Evolutionary conservation across 2,329 filamentous ascomycete genomes (phyloP), one percentile per base, ranked within the genome.

Genomic region (Hypoxylon sp.): DNA sequence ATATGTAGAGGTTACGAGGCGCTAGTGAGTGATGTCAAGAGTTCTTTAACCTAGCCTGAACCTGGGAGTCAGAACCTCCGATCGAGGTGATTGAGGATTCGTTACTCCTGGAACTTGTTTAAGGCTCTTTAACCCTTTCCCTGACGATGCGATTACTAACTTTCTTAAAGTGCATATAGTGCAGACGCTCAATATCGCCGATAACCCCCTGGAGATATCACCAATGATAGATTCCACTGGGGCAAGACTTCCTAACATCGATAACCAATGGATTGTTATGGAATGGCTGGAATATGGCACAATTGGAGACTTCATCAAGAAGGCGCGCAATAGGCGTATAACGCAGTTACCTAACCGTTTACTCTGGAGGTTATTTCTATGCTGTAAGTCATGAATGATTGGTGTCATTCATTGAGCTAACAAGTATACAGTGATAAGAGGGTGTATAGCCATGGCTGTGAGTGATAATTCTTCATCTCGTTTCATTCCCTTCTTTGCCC

Each of bases 361-460:
- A 35, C 46, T 61, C 2, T 61, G 48, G 48, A 61, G 48, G 11
- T 53, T 44, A 11, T 53, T 53, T 14, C 14, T 53, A 25, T 61
- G 58, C 11, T 30, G 58, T 61, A 51, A 61, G 58, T 61, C 13
- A 10, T 53, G n/a, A 6, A 7, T n/a, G 14, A 33, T 11, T 35
- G 13, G 14, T 31, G 13, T 14, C 2, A 33, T 33, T 8, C 7
- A 44, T 22, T 11, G 25, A 14, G 20, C 58, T 61, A 61, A 61
- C 6, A 30, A n/a, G 42, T 14, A 27, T 25, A 31, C 42, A 61
- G 58, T 53, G 11, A 42, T 53, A 31, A 31, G 48, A 8, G n/a
- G 25, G 3, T 53, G 48, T 31, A 44, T 61, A 42, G 58, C 58
- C 8, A 44, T 61, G 48, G 58, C 46, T 33, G 57, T 60, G 31